Evolutionary conservation across 192 early-diverging fungal species (phyloP).

Genomic region (Coemansia sp.): DNA sequence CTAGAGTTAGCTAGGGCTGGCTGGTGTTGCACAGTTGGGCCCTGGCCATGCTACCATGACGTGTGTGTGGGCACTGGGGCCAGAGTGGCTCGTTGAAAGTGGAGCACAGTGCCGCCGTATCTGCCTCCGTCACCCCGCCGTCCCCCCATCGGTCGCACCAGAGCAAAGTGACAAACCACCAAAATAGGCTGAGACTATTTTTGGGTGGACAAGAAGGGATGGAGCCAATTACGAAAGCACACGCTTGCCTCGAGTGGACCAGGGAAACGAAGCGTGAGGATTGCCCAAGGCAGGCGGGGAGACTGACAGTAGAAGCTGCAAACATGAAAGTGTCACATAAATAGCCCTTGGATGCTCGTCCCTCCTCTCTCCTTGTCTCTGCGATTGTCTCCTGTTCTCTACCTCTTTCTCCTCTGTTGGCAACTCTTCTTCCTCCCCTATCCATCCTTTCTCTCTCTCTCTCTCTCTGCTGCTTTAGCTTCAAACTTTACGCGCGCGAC

Average conservation of each 20-base stretch:
- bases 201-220: background rate
- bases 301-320: background rate
- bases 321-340: background rate
- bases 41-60: background rate
- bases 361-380: background rate
- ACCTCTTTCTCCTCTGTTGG: constrained; percentile 3
- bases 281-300: background rate
- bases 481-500: background rate
- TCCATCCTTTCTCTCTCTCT: background rate
- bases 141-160: background rate
- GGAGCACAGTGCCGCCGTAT: background rate
- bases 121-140: background rate
- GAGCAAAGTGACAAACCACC: background rate
- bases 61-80: background rate
- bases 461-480: background rate
- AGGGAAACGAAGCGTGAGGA: background rate
- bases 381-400: background rate
- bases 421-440: background rate
- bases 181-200: background rate
- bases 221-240: constrained; percentile 12
- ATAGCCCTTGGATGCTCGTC: background rate
- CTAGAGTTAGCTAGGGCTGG: background rate
- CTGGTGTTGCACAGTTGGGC: constrained; percentile 3
- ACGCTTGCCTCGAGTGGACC: constrained; percentile 8
- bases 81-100: background rate